phyloP scores from a whole-genome alignment of 108 stramenopile species.

The Cyclotella sp. region DNA sequence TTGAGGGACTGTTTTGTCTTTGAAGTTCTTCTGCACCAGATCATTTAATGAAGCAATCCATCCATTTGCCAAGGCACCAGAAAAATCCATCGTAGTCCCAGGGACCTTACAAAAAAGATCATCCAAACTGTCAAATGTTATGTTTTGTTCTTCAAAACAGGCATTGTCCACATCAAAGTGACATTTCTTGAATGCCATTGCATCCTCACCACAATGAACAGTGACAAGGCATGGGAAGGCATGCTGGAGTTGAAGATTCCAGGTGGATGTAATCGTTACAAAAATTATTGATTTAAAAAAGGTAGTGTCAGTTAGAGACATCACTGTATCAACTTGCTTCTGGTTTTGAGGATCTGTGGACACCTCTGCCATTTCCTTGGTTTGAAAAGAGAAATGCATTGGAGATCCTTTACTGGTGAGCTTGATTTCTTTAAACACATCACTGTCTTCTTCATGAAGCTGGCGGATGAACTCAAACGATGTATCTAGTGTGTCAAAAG shows the following conservation, averaged over 20 bases:
- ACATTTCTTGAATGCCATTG: not conserved
- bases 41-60: not conserved
- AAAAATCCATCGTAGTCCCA: constrained; percentile 2
- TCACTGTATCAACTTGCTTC: not conserved
- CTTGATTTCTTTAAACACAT: not conserved
- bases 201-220: not conserved
- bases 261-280: not conserved
- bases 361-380: not conserved
- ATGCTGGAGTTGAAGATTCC: not conserved
- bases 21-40: not conserved
- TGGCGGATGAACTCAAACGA: not conserved
- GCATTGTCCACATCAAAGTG: constrained; percentile 4
- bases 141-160: not conserved
- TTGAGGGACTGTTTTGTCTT: not conserved
- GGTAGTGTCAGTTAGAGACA: constrained; percentile 3
- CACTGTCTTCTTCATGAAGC: not conserved
- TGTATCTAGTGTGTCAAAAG: no score
- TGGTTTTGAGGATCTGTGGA: not conserved
- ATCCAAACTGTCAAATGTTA: not conserved
- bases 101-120: not conserved
- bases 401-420: not conserved
- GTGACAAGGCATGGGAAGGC: not conserved
- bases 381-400: constrained; percentile 7
- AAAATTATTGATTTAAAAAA: not conserved
- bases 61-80: not conserved